These are phyloP conservation scores for Tetrapisispora namnaoensis DNA, from an alignment of 805 yeast genomes.

Conservation along the genomic window DNA sequence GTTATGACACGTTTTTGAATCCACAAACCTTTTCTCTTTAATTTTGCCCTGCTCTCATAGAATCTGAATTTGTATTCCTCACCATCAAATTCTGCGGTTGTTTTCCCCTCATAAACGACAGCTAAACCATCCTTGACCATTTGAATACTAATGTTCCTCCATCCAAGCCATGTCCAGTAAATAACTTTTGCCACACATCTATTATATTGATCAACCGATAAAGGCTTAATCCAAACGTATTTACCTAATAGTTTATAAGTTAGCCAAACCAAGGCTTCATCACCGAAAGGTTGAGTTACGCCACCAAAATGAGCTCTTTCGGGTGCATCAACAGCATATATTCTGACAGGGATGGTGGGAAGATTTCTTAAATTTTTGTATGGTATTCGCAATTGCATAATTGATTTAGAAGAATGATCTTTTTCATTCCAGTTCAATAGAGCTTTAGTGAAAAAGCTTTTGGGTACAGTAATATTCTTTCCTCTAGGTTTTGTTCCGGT, in stretches of 20 bases:
- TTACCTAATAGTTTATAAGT: conserved; percentile 54
- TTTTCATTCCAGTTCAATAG: not conserved
- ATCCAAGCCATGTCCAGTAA: conserved; percentile 43
- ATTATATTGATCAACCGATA: conserved; percentile 78
- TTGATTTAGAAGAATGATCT: conserved; percentile 13
- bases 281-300: conserved; percentile 80
- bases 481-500: not conserved
- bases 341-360: conserved; percentile 63
- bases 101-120: conserved; percentile 75
- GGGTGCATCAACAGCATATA: conserved; percentile 96
- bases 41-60: conserved; percentile 54
- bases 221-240: conserved; percentile 64
- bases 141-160: conserved; percentile 73
- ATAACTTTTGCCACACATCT: conserved; percentile 74
- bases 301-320: conserved; percentile 91
- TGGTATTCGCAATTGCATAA: conserved; percentile 18
- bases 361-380: conserved; percentile 24
- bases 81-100: conserved; percentile 80
- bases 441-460: not conserved
- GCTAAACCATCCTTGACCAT: conserved; percentile 81
- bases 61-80: conserved; percentile 47
- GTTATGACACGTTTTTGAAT: conserved; percentile 43
- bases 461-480: not conserved
- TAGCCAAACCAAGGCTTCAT: conserved; percentile 78
- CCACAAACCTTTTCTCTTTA: conserved; percentile 61